Evolutionary conservation across 2,329 filamentous ascomycete species (phyloP).

Genomic region (Neophaeococcomyces aloes): DNA sequence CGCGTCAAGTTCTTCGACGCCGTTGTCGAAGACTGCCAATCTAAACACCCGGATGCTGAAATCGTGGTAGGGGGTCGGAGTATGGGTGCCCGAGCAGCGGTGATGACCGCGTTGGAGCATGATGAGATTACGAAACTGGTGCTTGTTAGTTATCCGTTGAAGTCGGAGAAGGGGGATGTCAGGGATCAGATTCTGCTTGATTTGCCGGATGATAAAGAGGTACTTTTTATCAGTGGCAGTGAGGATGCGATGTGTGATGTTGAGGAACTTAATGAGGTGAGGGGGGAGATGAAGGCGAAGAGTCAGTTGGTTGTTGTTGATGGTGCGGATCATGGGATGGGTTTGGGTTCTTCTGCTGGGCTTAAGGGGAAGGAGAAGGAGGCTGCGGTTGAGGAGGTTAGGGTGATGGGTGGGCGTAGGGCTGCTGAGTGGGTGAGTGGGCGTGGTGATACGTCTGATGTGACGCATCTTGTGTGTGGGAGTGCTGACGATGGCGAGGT

Average conservation of each 20-base stretch:
- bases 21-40: conserved; percentile 10
- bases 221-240: conserved; percentile 19
- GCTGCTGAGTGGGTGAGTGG: conserved; percentile 3
- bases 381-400: conserved; percentile 9
- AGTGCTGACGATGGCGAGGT: too few relatives aligned
- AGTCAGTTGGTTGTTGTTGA: conserved; percentile 14
- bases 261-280: conserved; percentile 9
- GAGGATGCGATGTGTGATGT: conserved; percentile 18
- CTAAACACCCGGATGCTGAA: not conserved
- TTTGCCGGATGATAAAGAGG: conserved; percentile 10
- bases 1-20: conserved; percentile 12
- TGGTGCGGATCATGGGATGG: conserved; percentile 21
- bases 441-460: conserved; percentile 47
- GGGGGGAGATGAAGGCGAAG: conserved; percentile 18
- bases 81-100: conserved; percentile 16
- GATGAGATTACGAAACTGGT: conserved; percentile 12
- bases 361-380: conserved; percentile 13
- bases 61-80: conserved; percentile 17
- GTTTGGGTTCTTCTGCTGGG: conserved; percentile 9
- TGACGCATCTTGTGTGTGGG: conserved; percentile 31
- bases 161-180: conserved; percentile 12
- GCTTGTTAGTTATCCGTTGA: conserved; percentile 17
- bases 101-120: conserved; percentile 1
- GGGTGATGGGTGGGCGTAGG: not conserved
- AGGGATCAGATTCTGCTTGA: conserved; percentile 19